phyloP scores from a whole-genome alignment of 352 stramenopile species.

The Pythium inflatum region DNA sequence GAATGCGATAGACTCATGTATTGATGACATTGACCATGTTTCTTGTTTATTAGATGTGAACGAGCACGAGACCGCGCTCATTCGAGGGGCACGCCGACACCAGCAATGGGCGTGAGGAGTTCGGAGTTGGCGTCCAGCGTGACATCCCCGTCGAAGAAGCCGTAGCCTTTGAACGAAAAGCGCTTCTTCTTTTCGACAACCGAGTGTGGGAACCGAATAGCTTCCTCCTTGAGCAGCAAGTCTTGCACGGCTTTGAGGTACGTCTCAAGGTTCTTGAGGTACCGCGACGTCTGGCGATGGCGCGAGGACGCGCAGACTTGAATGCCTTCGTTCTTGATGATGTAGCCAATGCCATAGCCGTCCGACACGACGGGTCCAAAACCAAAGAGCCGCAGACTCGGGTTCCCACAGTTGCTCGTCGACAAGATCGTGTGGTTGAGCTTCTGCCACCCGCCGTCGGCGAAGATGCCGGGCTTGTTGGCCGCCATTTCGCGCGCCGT shows the following conservation, averaged over 20 bases:
- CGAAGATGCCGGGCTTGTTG: slow-evolving; percentile 81
- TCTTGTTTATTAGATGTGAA: too few relatives aligned
- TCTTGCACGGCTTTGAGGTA: slow-evolving; percentile 83
- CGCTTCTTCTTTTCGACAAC: slow-evolving; percentile 49
- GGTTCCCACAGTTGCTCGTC: slow-evolving; percentile 97
- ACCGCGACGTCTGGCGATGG: slow-evolving; percentile 83
- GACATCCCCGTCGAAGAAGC: slow-evolving; percentile 69
- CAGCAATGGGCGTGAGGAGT: slow-evolving; percentile 31
- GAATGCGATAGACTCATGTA: too few relatives aligned
- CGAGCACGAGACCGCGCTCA: too few relatives aligned
- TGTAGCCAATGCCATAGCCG: slow-evolving; percentile 97
- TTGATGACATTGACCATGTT: too few relatives aligned
- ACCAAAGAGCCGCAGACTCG: slow-evolving; percentile 92
- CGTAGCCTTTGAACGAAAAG: slow-evolving; percentile 72
- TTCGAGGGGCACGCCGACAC: slow-evolving; percentile 29
- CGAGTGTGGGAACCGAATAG: slow-evolving; percentile 75
- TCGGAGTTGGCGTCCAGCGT: slow-evolving; percentile 10
- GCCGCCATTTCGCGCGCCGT: slow-evolving; percentile 35
- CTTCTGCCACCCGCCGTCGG: slow-evolving; percentile 85
- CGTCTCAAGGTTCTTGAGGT: slow-evolving; percentile 80
- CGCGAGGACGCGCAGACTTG: slow-evolving; percentile 87
- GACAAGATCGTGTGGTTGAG: slow-evolving; percentile 96
- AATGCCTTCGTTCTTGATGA: slow-evolving; percentile 96
- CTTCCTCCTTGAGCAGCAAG: slow-evolving; percentile 76
- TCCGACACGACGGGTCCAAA: slow-evolving; percentile 94